Evolutionary conservation across 2,329 filamentous ascomycete genomes (phyloP), one percentile per base, ranked within the genome.

Genomic region (Conoideocrella luteorostrata): DNA sequence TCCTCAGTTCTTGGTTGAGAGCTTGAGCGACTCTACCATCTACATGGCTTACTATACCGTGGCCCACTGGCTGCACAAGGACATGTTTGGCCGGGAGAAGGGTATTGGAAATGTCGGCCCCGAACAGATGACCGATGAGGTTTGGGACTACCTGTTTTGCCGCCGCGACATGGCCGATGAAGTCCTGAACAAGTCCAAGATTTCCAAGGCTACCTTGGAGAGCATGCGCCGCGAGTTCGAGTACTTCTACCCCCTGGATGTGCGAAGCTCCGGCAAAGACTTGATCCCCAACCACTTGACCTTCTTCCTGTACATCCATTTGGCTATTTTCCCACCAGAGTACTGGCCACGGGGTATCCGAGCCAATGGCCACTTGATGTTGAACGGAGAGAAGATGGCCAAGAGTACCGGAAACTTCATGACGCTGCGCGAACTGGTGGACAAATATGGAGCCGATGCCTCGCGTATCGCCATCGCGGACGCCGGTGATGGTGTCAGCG

Each of bases 351-450:
- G 77, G 41, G 82, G 82, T 50, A 77, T 97, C 52, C 85, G 93
- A 52, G 83, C 86, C 50, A 98, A 98, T 60, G 93, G 93, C 2
- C 91, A 97, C 68, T 70, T 97, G 57, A 80, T 95, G 65, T 75
- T 98, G 51, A 98, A 98, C 63, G 91, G 91, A 39, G 88, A 95
- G 63, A 98, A 98, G 78, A 98, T 98, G 93, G 86, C 82, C 63
- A 98, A 98, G 73, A 91, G 85, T 43, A 96, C 90, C 0, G 93
- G 93, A 50, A 98, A 97, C 70, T 98, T 98, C 73, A 75, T 98
- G 63, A 97, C 93, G 10, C 74, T 97, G 41, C 78, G 82, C 43
- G 87, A 96, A 50, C 78, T 90, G 23, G 84, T 91, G 12, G 77
- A 82, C 55, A 98, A 98, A 65, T 98, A 93, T 56, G 93, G 93